Evolutionary conservation across 2,329 filamentous ascomycete genomes (phyloP), one percentile per base, ranked within the genome.

Genomic region (Aspergillus costaricaensis): DNA sequence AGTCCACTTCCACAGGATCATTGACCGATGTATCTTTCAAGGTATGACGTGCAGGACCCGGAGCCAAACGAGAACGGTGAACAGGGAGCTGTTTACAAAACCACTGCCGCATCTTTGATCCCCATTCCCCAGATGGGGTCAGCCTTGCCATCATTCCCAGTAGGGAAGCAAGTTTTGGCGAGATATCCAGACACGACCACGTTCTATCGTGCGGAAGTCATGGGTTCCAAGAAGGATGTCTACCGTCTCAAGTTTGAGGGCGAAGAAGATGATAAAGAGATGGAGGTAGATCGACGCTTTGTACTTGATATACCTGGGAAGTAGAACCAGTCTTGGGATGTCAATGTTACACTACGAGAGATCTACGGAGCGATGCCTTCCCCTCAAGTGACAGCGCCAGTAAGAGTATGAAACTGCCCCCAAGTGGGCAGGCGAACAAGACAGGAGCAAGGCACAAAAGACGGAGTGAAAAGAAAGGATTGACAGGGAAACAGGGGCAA

Each of bases 151-250:
- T 85, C 89, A 38, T 86, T 85, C 66, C 69, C 81, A 7, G 77
- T 85, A 41, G 89, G 90, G 48, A 91, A 89, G 72, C 85, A 87
- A 49, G 91, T 94, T 8, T 80, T 94, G 59, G 91, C 91, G 0
- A 80, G 92, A 60, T 95, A 95, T 70, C 91, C 91, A 0, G 88
- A 92, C 68, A 94, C 91, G 1, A 93, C 91, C 1, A 93, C 90
- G 0, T 94, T 95, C 69, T 95, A 95, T 74, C 88, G 90, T 72
- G 91, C 91, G 1, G 90, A 92, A 67, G 91, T 94, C 8, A 89
- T 91, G 77, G 88, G 88, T 38, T 85, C 81, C 80, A 88, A 78
- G 69, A 83, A 81, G 64, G 79, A 80, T 49, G 74, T 75, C 56
- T 82, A 80, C 63, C 73, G 77, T 59, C 79, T 94, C 65, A 87